Evolutionary conservation across 2,329 filamentous ascomycete species (phyloP).

Genomic region (Trichoderma simmonsii): DNA sequence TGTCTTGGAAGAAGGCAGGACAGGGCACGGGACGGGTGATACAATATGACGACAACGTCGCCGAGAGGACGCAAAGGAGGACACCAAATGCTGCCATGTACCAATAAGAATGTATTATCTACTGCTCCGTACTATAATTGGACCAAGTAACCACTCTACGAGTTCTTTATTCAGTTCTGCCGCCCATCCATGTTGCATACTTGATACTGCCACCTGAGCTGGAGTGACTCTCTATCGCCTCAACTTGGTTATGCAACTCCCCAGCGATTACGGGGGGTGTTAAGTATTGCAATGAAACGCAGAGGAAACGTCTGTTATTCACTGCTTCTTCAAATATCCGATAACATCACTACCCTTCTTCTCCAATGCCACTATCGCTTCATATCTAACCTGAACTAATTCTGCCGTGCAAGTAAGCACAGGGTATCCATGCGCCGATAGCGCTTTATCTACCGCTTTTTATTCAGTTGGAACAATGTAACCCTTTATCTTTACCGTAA

Average conservation of each 20-base stretch:
- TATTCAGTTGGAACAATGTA: neutral
- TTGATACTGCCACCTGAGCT: neutral
- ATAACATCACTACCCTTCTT: neutral
- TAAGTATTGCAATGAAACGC: neutral
- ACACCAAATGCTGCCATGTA: slow-evolving; percentile 12
- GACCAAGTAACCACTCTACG: slow-evolving; percentile 8
- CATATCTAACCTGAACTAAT: neutral
- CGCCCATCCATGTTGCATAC: neutral
- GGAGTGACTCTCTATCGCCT: neutral
- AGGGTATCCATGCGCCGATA: neutral
- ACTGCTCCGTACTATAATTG: slow-evolving; percentile 8
- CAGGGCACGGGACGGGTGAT: neutral
- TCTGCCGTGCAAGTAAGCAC: neutral
- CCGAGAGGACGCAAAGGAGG: neutral
- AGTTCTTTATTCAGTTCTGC: neutral
- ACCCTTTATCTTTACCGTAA: neutral
- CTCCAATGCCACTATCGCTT: neutral
- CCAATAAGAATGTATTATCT: slow-evolving; percentile 17
- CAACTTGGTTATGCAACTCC: neutral
- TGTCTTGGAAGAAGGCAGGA: neutral
- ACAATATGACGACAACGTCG: neutral
- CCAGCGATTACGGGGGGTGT: neutral
- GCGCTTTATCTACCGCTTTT: neutral
- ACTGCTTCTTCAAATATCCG: neutral
- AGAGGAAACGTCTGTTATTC: neutral